These are phyloP conservation scores for Hanseniaspora jakobsenii DNA, from an alignment of 805 yeast genomes.

Conservation along the genomic window DNA sequence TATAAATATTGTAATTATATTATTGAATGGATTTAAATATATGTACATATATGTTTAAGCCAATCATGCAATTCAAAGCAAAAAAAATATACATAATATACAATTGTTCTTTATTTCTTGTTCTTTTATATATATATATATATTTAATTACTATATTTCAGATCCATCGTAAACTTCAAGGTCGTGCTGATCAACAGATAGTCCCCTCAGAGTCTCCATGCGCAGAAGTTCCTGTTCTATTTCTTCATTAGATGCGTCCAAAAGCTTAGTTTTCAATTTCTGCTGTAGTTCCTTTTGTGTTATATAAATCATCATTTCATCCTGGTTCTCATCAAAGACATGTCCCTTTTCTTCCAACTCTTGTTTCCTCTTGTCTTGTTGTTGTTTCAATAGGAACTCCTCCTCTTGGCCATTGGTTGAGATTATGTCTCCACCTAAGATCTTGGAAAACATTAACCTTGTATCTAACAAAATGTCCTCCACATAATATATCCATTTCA, in stretches of 20 bases:
- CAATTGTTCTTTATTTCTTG: no score
- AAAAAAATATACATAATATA: no score
- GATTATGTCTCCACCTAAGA: constrained; percentile 27
- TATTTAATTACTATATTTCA: no score
- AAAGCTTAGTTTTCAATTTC: constrained; percentile 24
- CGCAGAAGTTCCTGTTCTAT: constrained; percentile 18
- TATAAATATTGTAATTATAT: no score
- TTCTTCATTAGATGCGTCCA: constrained; percentile 22
- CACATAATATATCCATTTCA: constrained; percentile 24
- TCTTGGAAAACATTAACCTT: constrained; percentile 29
- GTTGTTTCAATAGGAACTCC: constrained; percentile 13
- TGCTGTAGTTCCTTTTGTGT: constrained; percentile 26
- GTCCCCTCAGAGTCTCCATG: neutral
- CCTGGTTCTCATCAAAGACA: neutral
- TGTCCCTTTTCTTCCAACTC: constrained; percentile 6
- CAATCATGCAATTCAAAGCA: neutral
- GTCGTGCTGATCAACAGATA: no score
- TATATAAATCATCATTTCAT: constrained; percentile 16
- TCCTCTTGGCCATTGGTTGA: constrained; percentile 14
- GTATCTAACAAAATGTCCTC: constrained; percentile 26
- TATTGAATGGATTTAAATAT: no score
- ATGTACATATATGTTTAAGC: no score
- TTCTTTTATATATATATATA: no score
- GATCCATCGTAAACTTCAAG: no score
- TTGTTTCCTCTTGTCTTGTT: constrained; percentile 14